A percentile compares a stretch with the other conserved stretches of the same genome.
phyloP scores from a whole-genome alignment of 441 rosid species.

The Pelargonium myrrhifolium region DNA sequence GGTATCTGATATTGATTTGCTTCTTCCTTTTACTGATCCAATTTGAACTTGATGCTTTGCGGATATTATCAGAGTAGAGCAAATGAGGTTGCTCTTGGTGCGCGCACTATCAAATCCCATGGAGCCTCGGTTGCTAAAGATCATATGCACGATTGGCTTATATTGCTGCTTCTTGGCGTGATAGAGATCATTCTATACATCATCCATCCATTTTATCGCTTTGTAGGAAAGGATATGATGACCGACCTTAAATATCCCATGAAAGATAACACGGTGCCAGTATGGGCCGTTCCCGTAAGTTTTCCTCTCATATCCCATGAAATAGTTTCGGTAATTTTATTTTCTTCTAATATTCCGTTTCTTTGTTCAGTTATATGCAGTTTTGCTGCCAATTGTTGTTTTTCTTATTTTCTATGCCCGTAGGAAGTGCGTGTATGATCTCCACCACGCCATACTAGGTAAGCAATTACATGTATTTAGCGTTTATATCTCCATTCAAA shows the following conservation, averaged over 20 bases:
- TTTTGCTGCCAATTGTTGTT: slow-evolving; percentile 55
- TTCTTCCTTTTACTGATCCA: neutral
- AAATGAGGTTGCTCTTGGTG: slow-evolving; percentile 48
- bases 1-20: no score
- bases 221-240: slow-evolving; percentile 92
- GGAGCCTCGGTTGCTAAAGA: slow-evolving; percentile 52
- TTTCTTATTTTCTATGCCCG: slow-evolving; percentile 49
- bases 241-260: slow-evolving; percentile 74
- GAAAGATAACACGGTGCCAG: slow-evolving; percentile 62
- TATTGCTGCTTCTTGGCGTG: slow-evolving; percentile 49
- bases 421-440: slow-evolving; percentile 76
- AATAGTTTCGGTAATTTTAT: neutral
- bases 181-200: slow-evolving; percentile 35
- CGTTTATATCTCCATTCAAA: neutral
- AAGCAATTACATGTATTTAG: neutral
- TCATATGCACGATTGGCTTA: slow-evolving; percentile 76
- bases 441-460: slow-evolving; percentile 80
- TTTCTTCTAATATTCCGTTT: neutral
- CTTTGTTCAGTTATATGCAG: slow-evolving; percentile 42
- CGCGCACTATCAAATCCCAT: slow-evolving; percentile 62
- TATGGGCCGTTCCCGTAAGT: slow-evolving; percentile 76
- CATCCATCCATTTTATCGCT: slow-evolving; percentile 76
- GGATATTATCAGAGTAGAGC: slow-evolving; percentile 30
- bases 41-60: neutral
- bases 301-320: neutral